Conservation (phyloP, 768 basidiomycete genomes). For the Hirschioporus abietinus region DNA sequence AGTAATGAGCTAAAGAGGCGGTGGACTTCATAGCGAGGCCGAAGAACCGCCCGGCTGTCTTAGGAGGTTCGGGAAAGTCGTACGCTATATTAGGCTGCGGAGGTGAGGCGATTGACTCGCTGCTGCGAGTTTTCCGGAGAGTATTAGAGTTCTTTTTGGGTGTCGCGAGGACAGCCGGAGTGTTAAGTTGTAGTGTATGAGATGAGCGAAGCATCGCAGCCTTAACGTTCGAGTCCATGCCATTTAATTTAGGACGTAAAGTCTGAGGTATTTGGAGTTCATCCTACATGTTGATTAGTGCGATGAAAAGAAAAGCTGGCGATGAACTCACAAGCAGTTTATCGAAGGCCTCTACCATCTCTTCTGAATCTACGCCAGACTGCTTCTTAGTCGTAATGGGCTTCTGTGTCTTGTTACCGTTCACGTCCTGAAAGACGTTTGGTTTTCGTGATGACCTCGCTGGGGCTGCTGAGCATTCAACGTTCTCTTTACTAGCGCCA, state of each 20-base stretch:
- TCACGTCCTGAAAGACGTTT: neutral
- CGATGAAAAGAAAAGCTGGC: neutral
- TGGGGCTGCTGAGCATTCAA: neutral
- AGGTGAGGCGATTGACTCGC: conserved; percentile 61
- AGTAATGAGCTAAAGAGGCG: conserved; percentile 25
- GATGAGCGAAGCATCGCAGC: conserved; percentile 90
- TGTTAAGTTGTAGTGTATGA: conserved; percentile 47
- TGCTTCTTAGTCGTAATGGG: conserved; percentile 40
- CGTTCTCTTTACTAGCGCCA: conserved; percentile 1
- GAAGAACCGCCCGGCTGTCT: conserved; percentile 21
- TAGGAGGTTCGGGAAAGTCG: conserved; percentile 24
- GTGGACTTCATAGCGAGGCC: neutral
- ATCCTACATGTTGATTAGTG: conserved; percentile 44
- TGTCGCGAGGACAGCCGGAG: conserved; percentile 24
- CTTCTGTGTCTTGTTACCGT: conserved; percentile 33
- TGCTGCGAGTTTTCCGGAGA: conserved; percentile 67
- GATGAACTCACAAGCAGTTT: conserved; percentile 60
- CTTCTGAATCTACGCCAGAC: conserved; percentile 27
- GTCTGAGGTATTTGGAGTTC: conserved; percentile 83
- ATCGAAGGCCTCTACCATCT: conserved; percentile 72
- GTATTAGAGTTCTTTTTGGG: conserved; percentile 47
- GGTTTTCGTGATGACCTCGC: neutral
- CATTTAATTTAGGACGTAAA: conserved; percentile 69
- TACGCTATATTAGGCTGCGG: conserved; percentile 34
- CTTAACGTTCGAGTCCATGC: conserved; percentile 83